phyloP scores from a whole-genome alignment of 352 stramenopile genomes.

The Phytophthora fragariae region DNA sequence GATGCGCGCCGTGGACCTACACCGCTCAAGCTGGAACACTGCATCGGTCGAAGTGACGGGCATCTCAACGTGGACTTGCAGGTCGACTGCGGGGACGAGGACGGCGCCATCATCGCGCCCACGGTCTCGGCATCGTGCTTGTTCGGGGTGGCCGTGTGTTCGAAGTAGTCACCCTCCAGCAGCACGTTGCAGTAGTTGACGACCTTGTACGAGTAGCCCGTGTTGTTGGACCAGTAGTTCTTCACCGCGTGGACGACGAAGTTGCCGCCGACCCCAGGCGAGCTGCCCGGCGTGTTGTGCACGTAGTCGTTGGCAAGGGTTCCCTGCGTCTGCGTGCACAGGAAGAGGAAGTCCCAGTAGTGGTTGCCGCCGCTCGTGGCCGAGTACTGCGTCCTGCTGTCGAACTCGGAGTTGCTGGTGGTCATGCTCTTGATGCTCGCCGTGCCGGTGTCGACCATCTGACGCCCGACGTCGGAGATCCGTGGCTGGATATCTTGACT shows the following conservation, averaged over 20 bases:
- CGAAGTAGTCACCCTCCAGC: slow-evolving; percentile 57
- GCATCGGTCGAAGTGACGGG: neutral
- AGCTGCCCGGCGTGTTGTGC: slow-evolving; percentile 34
- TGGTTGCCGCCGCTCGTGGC: neutral
- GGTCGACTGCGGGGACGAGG: slow-evolving; percentile 11
- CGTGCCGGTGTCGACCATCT: neutral
- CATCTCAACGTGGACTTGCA: slow-evolving; percentile 35
- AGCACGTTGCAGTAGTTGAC: slow-evolving; percentile 43
- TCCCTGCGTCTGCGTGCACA: neutral
- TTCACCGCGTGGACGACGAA: slow-evolving; percentile 45
- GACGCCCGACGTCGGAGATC: slow-evolving; percentile 2
- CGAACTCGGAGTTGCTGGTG: neutral
- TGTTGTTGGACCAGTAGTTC: slow-evolving; percentile 61
- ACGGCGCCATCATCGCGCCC: slow-evolving; percentile 24
- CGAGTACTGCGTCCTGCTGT: neutral
- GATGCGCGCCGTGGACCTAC: no score
- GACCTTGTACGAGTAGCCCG: slow-evolving; percentile 47
- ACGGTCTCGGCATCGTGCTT: slow-evolving; percentile 20
- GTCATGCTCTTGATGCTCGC: neutral
- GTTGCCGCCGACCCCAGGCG: slow-evolving; percentile 37
- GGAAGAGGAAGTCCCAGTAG: neutral
- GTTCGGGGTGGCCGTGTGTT: slow-evolving; percentile 29
- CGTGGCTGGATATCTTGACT: no score
- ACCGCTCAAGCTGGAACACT: no score
- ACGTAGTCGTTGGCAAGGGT: neutral